These are phyloP conservation scores for Phyllostachys edulis DNA, from an alignment of 176 grass and related monocot genomes.

Conservation along the genomic window DNA sequence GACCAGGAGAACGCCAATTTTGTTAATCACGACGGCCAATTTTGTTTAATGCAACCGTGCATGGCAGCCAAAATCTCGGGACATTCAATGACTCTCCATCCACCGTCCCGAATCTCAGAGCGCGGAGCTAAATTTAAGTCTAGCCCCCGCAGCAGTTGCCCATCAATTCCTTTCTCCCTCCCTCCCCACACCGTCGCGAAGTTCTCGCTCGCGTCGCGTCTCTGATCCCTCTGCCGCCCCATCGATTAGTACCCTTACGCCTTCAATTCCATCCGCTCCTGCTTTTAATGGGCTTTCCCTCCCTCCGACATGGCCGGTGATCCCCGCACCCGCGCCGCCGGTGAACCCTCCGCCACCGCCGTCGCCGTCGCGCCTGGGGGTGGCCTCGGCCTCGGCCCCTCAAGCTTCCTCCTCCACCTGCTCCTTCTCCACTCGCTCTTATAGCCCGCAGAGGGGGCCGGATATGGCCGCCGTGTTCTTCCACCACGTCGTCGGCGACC, in stretches of 20 bases:
- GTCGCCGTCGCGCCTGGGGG: conserved; percentile 22
- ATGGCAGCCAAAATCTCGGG: too few species aligned
- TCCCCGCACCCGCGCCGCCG: conserved; percentile 33
- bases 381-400: conserved; percentile 38
- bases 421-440: conserved; percentile 85
- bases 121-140: not conserved
- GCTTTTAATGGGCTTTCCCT: conserved; percentile 69
- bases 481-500: conserved; percentile 93
- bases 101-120: conserved; percentile 1
- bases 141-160: not conserved
- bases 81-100: not conserved
- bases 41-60: too few species aligned
- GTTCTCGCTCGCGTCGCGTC: not conserved
- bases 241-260: not conserved
- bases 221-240: not conserved
- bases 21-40: too few species aligned
- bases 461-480: conserved; percentile 76
- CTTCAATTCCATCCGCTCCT: not conserved
- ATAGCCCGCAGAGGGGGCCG: conserved; percentile 34
- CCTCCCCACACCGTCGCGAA: not conserved
- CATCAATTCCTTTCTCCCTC: not conserved
- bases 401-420: conserved; percentile 72
- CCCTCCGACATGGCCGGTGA: conserved; percentile 52
- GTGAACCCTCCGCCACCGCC: conserved; percentile 22
- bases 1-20: too few species aligned